phyloP scores from a whole-genome alignment of 306 rosid species.

The Cucurbita ficifolia region DNA sequence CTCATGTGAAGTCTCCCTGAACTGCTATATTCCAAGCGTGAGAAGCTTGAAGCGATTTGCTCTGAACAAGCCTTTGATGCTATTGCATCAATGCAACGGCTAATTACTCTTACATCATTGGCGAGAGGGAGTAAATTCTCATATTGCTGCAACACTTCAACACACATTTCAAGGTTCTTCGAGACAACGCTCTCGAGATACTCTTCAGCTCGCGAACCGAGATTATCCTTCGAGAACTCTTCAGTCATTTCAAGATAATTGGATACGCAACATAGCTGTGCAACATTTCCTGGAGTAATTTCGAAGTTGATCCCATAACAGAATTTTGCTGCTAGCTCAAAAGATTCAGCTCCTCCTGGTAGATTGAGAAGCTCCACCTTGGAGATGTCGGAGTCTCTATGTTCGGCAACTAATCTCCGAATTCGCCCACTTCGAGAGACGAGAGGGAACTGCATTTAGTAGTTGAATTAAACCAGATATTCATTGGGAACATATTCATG shows the following conservation, averaged over 20 bases:
- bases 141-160: conserved; percentile 83
- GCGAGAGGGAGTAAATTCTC: conserved; percentile 79
- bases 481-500: neutral
- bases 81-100: conserved; percentile 84
- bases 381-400: conserved; percentile 80
- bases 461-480: conserved; percentile 8
- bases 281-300: conserved; percentile 72
- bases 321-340: conserved; percentile 88
- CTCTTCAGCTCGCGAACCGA: conserved; percentile 70
- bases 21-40: conserved; percentile 92
- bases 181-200: conserved; percentile 64
- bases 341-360: conserved; percentile 88
- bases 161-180: conserved; percentile 90
- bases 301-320: conserved; percentile 95
- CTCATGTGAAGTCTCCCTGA: conserved; percentile 96
- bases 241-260: conserved; percentile 95
- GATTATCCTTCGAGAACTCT: conserved; percentile 82
- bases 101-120: conserved; percentile 58
- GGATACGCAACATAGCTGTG: conserved; percentile 73
- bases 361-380: conserved; percentile 81
- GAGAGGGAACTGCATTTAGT: conserved; percentile 75
- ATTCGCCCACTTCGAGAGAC: conserved; percentile 94
- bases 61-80: conserved; percentile 95
- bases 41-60: conserved; percentile 96
- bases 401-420: conserved; percentile 79